These are phyloP conservation scores for Hyphopichia homilentoma DNA, from an alignment of 805 yeast genomes.

Conservation along the genomic window DNA sequence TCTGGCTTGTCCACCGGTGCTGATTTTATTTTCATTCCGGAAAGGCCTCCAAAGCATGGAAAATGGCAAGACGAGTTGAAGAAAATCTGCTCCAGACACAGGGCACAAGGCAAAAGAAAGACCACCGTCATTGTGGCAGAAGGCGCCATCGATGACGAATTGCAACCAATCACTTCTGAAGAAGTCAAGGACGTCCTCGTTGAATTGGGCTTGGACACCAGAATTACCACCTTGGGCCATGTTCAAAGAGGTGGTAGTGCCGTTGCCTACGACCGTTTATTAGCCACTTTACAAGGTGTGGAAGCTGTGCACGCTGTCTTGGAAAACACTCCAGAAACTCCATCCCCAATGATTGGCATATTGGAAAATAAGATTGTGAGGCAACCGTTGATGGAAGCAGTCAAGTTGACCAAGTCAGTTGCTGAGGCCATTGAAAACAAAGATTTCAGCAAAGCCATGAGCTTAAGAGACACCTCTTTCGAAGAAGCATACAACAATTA, in stretches of 20 bases:
- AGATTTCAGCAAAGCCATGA: conserved; percentile 68
- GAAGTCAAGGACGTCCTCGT: conserved; percentile 66
- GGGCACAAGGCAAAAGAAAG: conserved; percentile 70
- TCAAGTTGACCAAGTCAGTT: conserved; percentile 63
- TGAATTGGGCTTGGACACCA: conserved; percentile 67
- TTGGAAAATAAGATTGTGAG: conserved; percentile 68
- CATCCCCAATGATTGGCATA: conserved; percentile 76
- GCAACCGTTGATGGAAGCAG: conserved; percentile 70
- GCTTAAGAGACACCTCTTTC: conserved; percentile 67
- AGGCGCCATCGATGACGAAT: conserved; percentile 72
- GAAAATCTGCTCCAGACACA: conserved; percentile 58
- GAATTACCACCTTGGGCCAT: conserved; percentile 75
- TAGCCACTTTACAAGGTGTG: conserved; percentile 79
- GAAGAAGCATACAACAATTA: conserved; percentile 61
- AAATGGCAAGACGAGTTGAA: conserved; percentile 70
- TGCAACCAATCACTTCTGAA: conserved; percentile 62
- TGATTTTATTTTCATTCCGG: conserved; percentile 78
- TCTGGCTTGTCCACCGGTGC: conserved; percentile 80
- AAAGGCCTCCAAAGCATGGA: conserved; percentile 60
- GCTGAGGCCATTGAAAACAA: conserved; percentile 64
- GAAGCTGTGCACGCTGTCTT: conserved; percentile 76
- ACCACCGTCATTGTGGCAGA: conserved; percentile 81
- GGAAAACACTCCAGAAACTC: conserved; percentile 64
- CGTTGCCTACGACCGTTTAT: conserved; percentile 65
- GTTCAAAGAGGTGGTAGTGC: conserved; percentile 85